Evolutionary conservation across 805 yeast species (phyloP).

Genomic region (Candida palmyrensis): DNA sequence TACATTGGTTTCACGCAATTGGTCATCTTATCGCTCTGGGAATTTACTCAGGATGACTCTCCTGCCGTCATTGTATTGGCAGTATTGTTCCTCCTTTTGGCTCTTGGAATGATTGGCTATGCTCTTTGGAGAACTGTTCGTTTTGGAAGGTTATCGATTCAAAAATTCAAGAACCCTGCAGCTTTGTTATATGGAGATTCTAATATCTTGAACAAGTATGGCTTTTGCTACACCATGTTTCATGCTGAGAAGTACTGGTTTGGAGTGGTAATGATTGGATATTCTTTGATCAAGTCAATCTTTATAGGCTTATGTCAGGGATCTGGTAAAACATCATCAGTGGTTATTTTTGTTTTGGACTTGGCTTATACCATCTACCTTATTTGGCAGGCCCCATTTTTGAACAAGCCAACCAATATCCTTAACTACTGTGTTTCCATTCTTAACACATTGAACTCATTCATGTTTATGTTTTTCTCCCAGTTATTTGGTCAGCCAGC

Average conservation of each 20-base stretch:
- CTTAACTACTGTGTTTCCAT: slow-evolving; percentile 68
- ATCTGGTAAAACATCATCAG: slow-evolving; percentile 76
- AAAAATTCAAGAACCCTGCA: slow-evolving; percentile 72
- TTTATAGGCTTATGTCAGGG: slow-evolving; percentile 77
- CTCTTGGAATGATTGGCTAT: slow-evolving; percentile 58
- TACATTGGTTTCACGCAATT: slow-evolving; percentile 84
- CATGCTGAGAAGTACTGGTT: slow-evolving; percentile 80
- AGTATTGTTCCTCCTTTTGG: slow-evolving; percentile 58
- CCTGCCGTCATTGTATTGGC: slow-evolving; percentile 86
- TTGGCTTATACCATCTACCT: slow-evolving; percentile 61
- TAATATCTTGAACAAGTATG: slow-evolving; percentile 68
- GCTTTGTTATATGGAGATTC: slow-evolving; percentile 81
- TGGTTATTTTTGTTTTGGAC: slow-evolving; percentile 73
- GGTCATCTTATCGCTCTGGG: slow-evolving; percentile 78
- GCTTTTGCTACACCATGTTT: slow-evolving; percentile 87
- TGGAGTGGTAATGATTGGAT: slow-evolving; percentile 58
- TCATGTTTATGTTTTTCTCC: slow-evolving; percentile 81
- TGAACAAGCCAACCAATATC: slow-evolving; percentile 79
- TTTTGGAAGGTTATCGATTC: slow-evolving; percentile 60
- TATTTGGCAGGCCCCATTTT: slow-evolving; percentile 64
- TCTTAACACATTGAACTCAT: slow-evolving; percentile 73
- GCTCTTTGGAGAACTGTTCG: slow-evolving; percentile 57
- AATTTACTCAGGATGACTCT: slow-evolving; percentile 75
- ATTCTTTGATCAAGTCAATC: slow-evolving; percentile 60
- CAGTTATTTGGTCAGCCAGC: slow-evolving; percentile 78